A percentile compares a stretch with the other conserved stretches of the same genome.
These are phyloP conservation scores for Gypsophila paniculata DNA, from an alignment of 179 eudicot species.

Conservation along the genomic window DNA sequence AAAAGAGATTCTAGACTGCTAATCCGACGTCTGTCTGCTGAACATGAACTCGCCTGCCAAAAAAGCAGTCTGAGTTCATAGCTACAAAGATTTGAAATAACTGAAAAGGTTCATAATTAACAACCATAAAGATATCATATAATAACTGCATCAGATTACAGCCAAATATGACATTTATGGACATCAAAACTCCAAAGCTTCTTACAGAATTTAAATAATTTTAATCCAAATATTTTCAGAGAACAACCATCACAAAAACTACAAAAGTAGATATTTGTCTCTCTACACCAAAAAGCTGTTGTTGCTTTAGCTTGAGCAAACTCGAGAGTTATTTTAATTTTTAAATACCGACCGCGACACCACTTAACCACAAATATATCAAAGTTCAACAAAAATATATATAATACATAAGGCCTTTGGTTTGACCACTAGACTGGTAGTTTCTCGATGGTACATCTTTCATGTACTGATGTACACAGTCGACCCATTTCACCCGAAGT, in stretches of 20 bases:
- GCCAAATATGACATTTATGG: not conserved
- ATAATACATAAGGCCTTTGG: too few relatives aligned
- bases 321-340: too few relatives aligned
- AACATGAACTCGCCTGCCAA: constrained; percentile 44
- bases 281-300: not conserved
- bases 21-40: constrained; percentile 36
- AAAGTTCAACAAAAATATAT: too few relatives aligned
- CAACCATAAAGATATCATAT: not conserved
- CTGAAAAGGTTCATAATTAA: not conserved
- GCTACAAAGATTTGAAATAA: constrained; percentile 6
- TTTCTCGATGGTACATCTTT: too few relatives aligned
- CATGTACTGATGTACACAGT: too few relatives aligned
- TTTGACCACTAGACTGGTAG: too few relatives aligned
- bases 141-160: not conserved
- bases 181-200: not conserved
- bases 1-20: constrained; percentile 62
- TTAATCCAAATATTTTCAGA: not conserved
- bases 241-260: not conserved
- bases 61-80: constrained; percentile 7
- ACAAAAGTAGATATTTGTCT: not conserved
- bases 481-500: too few relatives aligned
- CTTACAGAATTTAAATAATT: not conserved
- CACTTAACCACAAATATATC: not conserved
- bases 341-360: not conserved
- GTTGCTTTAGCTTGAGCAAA: not conserved